Base-by-base conservation (phyloP, 805 yeast species). In the Metschnikowia cerradonensis region DNA sequence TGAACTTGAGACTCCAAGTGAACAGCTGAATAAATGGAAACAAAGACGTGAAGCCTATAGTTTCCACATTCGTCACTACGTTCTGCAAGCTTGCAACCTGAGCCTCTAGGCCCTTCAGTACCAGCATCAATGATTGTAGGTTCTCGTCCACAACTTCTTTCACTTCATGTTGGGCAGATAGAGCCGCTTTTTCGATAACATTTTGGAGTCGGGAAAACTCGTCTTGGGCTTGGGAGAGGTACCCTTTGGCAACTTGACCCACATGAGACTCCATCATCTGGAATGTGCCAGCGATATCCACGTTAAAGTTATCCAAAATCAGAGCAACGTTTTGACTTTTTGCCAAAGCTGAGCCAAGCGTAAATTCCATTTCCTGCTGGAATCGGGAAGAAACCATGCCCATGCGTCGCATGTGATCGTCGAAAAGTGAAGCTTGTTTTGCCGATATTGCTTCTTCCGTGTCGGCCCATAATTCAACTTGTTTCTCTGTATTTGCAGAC, bases 391-490 rank as follows among this genome's bases (percentile, higher is more conserved):
- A 34, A 14, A 42, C 20, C 15, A 33, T 7, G 6, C 34, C 38
- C 37, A 42, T 23, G 14, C 19, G 30, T 3, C 23, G 17, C n/a
- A 37, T 30, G n/a, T 49, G 49, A 3, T 50, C 39, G 15, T 49
- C 51, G 5, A 44, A 30, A 15, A 52, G 48, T 19, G 45, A 30
- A 8, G 43, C 10, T 14, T 52, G 48, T 8, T 47, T 47, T 30
- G 22, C 48, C 17, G 36, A 33, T 11, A 40, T 37, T 14, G 37
- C 26, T 13, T 44, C 42, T 17, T 44, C 38, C 41, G 36, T 45
- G 15, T 35, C 52, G 2, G 45, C 48, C n/a, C 48, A 47, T 10
- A 45, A 20, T 7, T 48, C 48, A 10, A 34, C 42, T 15, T 47
- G 43, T 15, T 44, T 48, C 26, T 47, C 41, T n/a, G 44, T 39